These are phyloP conservation scores for Pichia occidentalis DNA, from an alignment of 805 yeast genomes.

Conservation along the genomic window DNA sequence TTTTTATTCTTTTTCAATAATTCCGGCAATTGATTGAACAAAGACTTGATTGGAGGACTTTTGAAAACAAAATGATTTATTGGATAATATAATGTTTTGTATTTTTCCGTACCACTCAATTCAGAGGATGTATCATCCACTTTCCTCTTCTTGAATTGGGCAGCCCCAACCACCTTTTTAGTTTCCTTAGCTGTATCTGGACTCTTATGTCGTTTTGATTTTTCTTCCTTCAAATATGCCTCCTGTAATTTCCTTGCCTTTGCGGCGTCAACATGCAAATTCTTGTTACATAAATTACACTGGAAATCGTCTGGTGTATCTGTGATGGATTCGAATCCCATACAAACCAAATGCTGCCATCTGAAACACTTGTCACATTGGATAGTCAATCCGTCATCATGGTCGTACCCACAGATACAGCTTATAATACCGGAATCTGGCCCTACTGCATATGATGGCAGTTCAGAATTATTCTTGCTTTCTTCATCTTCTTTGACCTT, in stretches of 20 bases:
- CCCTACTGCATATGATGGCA: constrained; percentile 53
- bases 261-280: constrained; percentile 36
- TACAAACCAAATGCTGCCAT: constrained; percentile 95
- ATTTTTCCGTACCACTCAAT: constrained; percentile 39
- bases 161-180: constrained; percentile 9
- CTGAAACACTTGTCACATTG: constrained; percentile 90
- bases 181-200: constrained; percentile 6
- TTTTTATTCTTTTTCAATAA: constrained; percentile 20
- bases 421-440: constrained; percentile 84
- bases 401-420: constrained; percentile 80
- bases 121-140: constrained; percentile 32
- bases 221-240: constrained; percentile 20
- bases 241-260: constrained; percentile 31
- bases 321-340: constrained; percentile 62
- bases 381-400: constrained; percentile 89
- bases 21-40: constrained; percentile 23
- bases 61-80: constrained; percentile 42
- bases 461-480: not conserved
- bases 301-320: constrained; percentile 78
- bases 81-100: constrained; percentile 46
- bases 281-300: constrained; percentile 67
- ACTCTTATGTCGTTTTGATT: constrained; percentile 28
- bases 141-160: constrained; percentile 27
- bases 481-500: constrained; percentile 1
- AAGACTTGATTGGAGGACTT: constrained; percentile 29